These are phyloP conservation scores for Calamus simplicifolius DNA, from an alignment of 176 grass and related monocot species.

Conservation along the genomic window DNA sequence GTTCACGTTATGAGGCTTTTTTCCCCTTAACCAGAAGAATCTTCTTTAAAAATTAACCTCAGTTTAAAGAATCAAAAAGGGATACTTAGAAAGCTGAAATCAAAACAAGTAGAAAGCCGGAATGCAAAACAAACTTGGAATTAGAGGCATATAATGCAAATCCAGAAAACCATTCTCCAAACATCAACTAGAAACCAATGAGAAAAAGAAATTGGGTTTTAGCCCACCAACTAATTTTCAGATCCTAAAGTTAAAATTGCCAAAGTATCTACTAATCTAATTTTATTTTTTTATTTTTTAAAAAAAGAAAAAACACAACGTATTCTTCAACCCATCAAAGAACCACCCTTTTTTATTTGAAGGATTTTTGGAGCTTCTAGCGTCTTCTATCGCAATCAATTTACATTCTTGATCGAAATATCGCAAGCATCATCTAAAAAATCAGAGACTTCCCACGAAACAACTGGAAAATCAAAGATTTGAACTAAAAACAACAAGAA, in stretches of 20 bases:
- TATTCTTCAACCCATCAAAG: no score
- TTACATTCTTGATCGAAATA: constrained; percentile 19
- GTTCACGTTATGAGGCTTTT: no score
- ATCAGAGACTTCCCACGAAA: constrained; percentile 2
- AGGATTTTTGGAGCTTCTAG: no score
- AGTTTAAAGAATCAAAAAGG: neutral
- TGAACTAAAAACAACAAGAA: constrained; percentile 22
- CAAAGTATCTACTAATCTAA: no score
- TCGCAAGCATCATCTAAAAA: constrained; percentile 14
- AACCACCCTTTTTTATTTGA: no score
- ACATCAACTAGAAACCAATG: neutral
- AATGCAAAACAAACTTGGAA: neutral
- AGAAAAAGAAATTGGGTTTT: neutral
- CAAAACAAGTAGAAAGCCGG: constrained; percentile 1
- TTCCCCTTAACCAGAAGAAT: no score
- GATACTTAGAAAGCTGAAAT: neutral
- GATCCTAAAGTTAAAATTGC: no score
- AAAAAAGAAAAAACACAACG: neutral
- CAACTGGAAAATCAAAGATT: constrained; percentile 11
- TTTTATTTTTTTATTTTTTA: no score
- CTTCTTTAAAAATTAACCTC: neutral
- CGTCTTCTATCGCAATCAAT: no score
- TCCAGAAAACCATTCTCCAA: constrained; percentile 5
- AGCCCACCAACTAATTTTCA: no score
- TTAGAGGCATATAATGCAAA: neutral